Base-by-base conservation (phyloP, 2,329 filamentous ascomycete genomes). In the Pleomassaria siparia region DNA sequence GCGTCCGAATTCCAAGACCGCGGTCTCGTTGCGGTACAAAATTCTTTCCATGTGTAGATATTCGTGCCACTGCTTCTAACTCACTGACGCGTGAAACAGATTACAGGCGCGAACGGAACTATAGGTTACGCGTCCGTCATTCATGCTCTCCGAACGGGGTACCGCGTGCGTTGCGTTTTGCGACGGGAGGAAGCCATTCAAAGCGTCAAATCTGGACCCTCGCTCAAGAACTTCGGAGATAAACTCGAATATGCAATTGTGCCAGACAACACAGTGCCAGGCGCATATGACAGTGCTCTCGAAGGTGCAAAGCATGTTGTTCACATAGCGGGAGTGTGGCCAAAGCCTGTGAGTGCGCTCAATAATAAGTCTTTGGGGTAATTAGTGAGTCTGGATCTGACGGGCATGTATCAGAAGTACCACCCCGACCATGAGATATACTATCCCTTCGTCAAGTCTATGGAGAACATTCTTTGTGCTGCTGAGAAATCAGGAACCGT, bases 251-350 rank as follows among this genome's bases (percentile, higher is more conserved):
- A 54, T 43, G 52, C 52, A 3, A 37, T 66, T 7, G 66, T 69
- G 7, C 53, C 58, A 7, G 62, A 70, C 37, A 70, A 70, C 26
- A 54, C 63, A 0, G 26, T 51, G 1, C 41, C 50, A 6, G 56
- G 55, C 1, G 62, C 65, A 8, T 70, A 69, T 35, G 59, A 68
- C 35, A 41, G 55, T n/a, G 63, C 60, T 2, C 44, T 69, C 8
- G 21, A 37, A 18, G 60, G 54, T 13, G 63, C 45, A 15, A 33
- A 55, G 9, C 64, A 62, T 45, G 60, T 66, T 2, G 49, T 70
- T 9, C 64, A 69, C 25, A 58, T 69, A 30, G 66, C 66, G 9
- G 66, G 66, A 21, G 64, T 66, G 10, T 69, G 66, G 66, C 66
- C 66, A 5, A 40, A 59, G 16, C 64, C 60, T 4, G 62, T 59